Evolutionary conservation across 2,329 filamentous ascomycete genomes (phyloP), one percentile per base, ranked within the genome.

Genomic region (Cyclaneusma minus): DNA sequence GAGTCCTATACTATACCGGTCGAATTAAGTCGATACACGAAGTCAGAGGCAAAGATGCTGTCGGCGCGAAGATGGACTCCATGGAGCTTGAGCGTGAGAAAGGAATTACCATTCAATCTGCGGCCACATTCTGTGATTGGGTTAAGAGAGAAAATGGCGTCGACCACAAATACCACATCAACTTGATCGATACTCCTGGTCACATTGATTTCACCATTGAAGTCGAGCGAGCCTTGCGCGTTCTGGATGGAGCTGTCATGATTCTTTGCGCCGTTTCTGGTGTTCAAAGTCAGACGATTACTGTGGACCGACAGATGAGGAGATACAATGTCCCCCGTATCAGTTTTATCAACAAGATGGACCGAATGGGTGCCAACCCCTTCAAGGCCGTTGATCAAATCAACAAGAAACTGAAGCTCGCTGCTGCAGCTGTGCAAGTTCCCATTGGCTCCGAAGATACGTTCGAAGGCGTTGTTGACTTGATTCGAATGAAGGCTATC

Each of bases 141-240:
- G 59, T 78, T 39, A 94, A 92, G 62, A 75, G 70, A 52, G 75
- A 82, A 43, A 58, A 87, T 37, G 80, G 79, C 39, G 69, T 80
- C 47, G 83, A 94, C 27, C 74, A 92, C 54, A 83, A 75, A 42
- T 98, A 92, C 56, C 87, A 98, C 52, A 74, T 98, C 62, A 98
- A 98, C 56, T 62, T 98, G 63, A 98, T 98, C 48, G 89, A 98
- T 52, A 98, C 89, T 1, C 89, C 89, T 3, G 89, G 89, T 22
- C 89, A 98, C 57, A 95, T 98, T 47, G 89, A 98, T 53, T 98
- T 98, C 50, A 98, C 89, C 9, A 95, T 98, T 38, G 89, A 98
- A 56, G 89, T 98, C 24, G 89, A 98, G 62, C 70, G 89, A 51
- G 89, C 89, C 31, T 60, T 98, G 49, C 72, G 89, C 51, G 89